Base-by-base conservation (phyloP, 345 rosid genomes). In the Eutrema japonicum region DNA sequence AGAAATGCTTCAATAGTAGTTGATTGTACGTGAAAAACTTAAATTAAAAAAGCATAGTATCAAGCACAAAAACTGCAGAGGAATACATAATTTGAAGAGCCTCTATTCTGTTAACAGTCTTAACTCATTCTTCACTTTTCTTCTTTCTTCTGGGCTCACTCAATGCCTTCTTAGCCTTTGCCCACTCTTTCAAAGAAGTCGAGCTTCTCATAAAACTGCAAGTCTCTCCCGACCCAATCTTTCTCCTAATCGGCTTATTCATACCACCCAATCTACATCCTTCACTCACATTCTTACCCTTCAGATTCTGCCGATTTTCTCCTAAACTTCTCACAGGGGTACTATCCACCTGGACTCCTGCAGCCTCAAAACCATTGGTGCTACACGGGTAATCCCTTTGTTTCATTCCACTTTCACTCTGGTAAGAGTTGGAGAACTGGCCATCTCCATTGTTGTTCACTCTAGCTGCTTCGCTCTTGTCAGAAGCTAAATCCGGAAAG, bases 171-270 rank as follows among this genome's bases (percentile, higher is more conserved):
- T 90, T 95, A 35, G 85, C 78, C 16, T 74, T 85, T 2, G 79
- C 82, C 96, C 96, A 92, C 64, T 90, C 92, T 67, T 83, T 85
- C 73, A 87, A 22, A n/a, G 99, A 95, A 68, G 86, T 75, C 10
- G 81, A 78, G 64, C 81, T 89, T 80, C 97, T 86, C 89, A 89
- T 87, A 73, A 94, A 91, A 3, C 68, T 75, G 78, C 96, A 89
- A 70, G 83, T 82, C 66, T 80, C 94, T 10, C 83, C 87, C 1
- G 78, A 72, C 54, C 77, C 54, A 64, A 66, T 62, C 52, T 50
- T 78, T 32, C 46, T 61, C 26, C 7, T 46, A 9, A 66, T 36
- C 10, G 53, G 47, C 64, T 49, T 56, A 68, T 33, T 75, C 14
- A 51, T 22, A 22, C 26, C 66, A 61, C 38, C 71, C 29, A 78